Base-by-base conservation (phyloP, 345 rosid species). In the Sapria himalayana region DNA sequence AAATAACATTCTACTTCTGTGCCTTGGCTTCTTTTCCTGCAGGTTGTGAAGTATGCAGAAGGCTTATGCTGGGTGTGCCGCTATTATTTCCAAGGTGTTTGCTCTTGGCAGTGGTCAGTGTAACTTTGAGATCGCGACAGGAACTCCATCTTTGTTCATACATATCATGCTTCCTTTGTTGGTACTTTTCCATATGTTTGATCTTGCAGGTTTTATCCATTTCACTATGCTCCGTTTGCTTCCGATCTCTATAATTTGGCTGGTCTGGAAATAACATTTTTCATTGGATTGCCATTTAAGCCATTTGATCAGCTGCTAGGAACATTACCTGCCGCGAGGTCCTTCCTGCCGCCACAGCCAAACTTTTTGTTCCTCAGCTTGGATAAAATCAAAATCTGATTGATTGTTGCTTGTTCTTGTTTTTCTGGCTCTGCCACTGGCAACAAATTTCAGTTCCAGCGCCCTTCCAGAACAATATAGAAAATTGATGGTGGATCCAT, bases 251-350 rank as follows among this genome's bases (percentile, higher is more conserved):
- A 66, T 45, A 79, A 64, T 62, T 69, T 91, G 45, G 32, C 61
- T 41, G 89, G 76, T 49, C 41, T 77, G 68, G 99, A 91, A 61
- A 73, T 84, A 50, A 91, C 92, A 3, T 77, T 80, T 61, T 91
- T 84, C 62, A 31, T 25, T 37, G 96, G 94, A 37, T 79, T 80
- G 69, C 89, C 99, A 12, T 84, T 91, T 58, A 84, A 70, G 69
- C 99, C 99, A 39, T 84, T 91, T 65, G 96, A 91, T 67, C 99
- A 91, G 66, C 74, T 91, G 35, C 73, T 91, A 93, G 99, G 96
- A 42, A 84, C 99, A 33, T 60, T 91, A 42, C 99, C 99, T 22
- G 76, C 96, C 51, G 80, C 94, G 50, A 91, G 99, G 99, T 84
- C 48, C 29, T 2, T 56, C 33, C 17, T 37, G n/a, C n/a, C n/a